Base-by-base conservation (phyloP, 2,329 filamentous ascomycete genomes). In the Penicillium sp. region DNA sequence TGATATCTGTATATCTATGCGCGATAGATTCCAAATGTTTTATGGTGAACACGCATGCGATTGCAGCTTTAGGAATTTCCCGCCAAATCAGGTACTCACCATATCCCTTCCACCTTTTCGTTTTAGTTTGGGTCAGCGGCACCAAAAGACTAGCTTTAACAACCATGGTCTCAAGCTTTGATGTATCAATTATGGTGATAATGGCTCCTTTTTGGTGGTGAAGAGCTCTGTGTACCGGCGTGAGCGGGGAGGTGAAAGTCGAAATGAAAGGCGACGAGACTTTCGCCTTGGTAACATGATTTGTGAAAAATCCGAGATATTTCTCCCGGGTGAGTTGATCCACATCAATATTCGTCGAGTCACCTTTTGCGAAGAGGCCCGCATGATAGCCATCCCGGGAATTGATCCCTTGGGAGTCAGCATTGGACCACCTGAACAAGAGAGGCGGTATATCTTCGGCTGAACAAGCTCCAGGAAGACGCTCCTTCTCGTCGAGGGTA, bases 51-150 rank as follows among this genome's bases (percentile, higher is more conserved):
- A 66, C 65, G 11, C 61, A 62, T 8, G 72, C 49, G 9, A 78
- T 73, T 2, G 72, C 69, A 3, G 60, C 21, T 0, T 56, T 24
- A 0, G 66, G 59, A 0, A 76, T 61, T 1, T 55, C 50, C 0
- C 71, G 68, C 75, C 75, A 78, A 1, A 76, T 56, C 0, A 74
- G 54, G 39, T 65, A 76, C 21, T 78, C 75, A 0, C 67, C 69
- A n/a, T 73, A 75, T 0, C 58, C 64, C 9, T 55, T 52, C 49
- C 69, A 68, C 1, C 42, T 54, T 0, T 58, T 7, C 0, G 57
- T 56, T 11, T 42, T 21, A 2, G 58, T 63, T 1, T 10, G 10
- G 0, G 60, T 65, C 1, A 54, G n/a, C 3, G 45, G 22, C 3
- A 74, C 63, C 1, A 75, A 50, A 1, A 60, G 53, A 5, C 50